Evolutionary conservation across 2,329 filamentous ascomycete species (phyloP), one percentile per base, ranked within the genome.

Genomic region (Orbilia brochopaga): DNA sequence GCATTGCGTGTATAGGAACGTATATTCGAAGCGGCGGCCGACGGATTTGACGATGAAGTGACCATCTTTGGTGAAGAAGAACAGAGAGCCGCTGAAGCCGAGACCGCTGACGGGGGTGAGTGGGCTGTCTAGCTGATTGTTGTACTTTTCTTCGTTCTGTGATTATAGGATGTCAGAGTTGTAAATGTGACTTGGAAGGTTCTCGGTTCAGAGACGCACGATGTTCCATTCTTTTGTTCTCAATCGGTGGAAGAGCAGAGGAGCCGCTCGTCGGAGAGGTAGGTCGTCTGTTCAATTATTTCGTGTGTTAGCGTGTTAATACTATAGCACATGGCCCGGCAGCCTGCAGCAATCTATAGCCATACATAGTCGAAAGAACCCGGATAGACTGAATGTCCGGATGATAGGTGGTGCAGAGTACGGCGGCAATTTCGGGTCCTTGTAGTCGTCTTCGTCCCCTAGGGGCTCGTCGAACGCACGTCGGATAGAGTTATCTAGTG

Each of bases 291-390:
- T 1, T 30, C 23, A 7, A 37, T 19, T 15, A n/a, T 24, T 48
- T 24, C 51, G 30, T 32, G 27, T 11, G 15, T n/a, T 30, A 21
- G 27, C 15, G 4, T n/a, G 21, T 15, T 5, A 10, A 13, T 17
- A 54, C 15, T 1, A 19, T 15, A 10, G 27, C 27, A 8, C 27
- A 32, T 32, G 27, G 27, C 27, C 8, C 32, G 50, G 19, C 40
- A 17, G n/a, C 7, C 7, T 15, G n/a, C 23, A 13, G 37, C 0
- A 19, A n/a, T 11, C 17, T 44, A 19, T 44, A 37, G 55, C 2
- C 65, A 30, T 74, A 75, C 75, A 76, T 17, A 77, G 30, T 27
- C 64, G 66, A 62, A 77, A 75, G 60, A 76, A 75, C 3, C 60
- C 66, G 24, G 61, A 42, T 21, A 74, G 27, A 17, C 54, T 72